These are phyloP conservation scores for Cyclanthera cordifolia DNA, from an alignment of 306 rosid genomes.

Conservation along the genomic window DNA sequence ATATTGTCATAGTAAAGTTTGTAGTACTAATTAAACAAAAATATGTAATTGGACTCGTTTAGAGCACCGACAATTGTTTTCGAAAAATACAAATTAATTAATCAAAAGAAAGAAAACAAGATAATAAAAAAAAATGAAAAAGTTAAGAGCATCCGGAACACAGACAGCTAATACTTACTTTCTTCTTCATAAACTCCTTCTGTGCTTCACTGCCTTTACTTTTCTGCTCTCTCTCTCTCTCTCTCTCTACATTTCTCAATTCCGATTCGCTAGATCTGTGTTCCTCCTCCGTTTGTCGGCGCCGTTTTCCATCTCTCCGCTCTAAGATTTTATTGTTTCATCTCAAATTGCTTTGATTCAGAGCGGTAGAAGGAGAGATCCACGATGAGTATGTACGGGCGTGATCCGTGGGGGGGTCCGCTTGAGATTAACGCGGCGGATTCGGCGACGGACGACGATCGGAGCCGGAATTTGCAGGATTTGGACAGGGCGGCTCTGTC, in stretches of 20 bases:
- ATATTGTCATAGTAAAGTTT: too few relatives aligned
- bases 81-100: not conserved
- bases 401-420: conserved; percentile 99
- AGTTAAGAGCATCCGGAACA: not conserved
- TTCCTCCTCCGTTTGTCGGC: not conserved
- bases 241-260: too few relatives aligned
- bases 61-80: too few relatives aligned
- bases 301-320: not conserved
- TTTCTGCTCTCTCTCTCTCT: not conserved
- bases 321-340: not conserved
- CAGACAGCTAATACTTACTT: conserved; percentile 9
- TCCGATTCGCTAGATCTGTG: not conserved
- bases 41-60: too few relatives aligned
- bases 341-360: not conserved
- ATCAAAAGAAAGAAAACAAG: not conserved
- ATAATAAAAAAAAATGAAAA: not conserved
- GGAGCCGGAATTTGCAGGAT: conserved; percentile 79
- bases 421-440: conserved; percentile 85
- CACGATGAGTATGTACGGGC: conserved; percentile 53
- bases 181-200: conserved; percentile 6
- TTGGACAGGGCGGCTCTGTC: conserved; percentile 81
- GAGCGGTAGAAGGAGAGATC: not conserved
- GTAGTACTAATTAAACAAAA: not conserved
- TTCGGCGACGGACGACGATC: conserved; percentile 88
- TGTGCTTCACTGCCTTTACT: conserved; percentile 7